phyloP scores from a whole-genome alignment of 2,329 filamentous ascomycete genomes.

The Penicillium concentricum region DNA sequence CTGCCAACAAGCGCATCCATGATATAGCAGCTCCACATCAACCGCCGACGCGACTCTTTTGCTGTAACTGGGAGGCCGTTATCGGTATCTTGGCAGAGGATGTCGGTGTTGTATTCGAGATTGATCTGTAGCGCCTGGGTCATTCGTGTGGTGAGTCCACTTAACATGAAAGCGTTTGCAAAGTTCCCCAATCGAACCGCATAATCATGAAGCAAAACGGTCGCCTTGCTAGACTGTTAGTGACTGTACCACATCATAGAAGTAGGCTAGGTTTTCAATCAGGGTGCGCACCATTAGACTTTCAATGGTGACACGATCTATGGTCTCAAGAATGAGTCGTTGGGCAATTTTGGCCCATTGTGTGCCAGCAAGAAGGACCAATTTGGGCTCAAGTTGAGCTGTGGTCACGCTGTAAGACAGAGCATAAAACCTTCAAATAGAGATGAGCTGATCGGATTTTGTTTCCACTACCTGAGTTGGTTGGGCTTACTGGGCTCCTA shows the following conservation, averaged over 20 bases:
- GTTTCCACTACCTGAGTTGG: not conserved
- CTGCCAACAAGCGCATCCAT: conserved; percentile 31
- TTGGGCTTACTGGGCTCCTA: conserved; percentile 20
- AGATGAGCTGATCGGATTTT: not conserved
- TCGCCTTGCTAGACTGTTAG: conserved; percentile 10
- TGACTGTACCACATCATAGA: not conserved
- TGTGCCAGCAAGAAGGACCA: conserved; percentile 15
- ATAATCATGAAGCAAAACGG: conserved; percentile 33
- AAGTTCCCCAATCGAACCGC: conserved; percentile 32
- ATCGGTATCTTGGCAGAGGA: conserved; percentile 25
- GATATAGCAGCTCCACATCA: conserved; percentile 35
- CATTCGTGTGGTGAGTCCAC: conserved; percentile 31
- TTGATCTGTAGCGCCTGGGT: conserved; percentile 34
- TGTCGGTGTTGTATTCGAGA: conserved; percentile 32
- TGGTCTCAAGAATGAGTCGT: conserved; percentile 19
- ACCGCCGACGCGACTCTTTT: conserved; percentile 30
- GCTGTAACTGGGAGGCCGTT: conserved; percentile 18
- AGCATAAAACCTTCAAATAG: conserved; percentile 15
- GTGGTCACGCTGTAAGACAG: conserved; percentile 18
- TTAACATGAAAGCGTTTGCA: conserved; percentile 34
- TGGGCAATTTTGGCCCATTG: conserved; percentile 21
- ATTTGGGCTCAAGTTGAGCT: conserved; percentile 9
- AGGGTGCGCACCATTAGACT: conserved; percentile 23
- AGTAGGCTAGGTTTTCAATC: too few relatives aligned
- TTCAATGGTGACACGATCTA: conserved; percentile 20